Base-by-base conservation (phyloP, 2,329 filamentous ascomycete species). In the Calonectria pseudoturangicola region DNA sequence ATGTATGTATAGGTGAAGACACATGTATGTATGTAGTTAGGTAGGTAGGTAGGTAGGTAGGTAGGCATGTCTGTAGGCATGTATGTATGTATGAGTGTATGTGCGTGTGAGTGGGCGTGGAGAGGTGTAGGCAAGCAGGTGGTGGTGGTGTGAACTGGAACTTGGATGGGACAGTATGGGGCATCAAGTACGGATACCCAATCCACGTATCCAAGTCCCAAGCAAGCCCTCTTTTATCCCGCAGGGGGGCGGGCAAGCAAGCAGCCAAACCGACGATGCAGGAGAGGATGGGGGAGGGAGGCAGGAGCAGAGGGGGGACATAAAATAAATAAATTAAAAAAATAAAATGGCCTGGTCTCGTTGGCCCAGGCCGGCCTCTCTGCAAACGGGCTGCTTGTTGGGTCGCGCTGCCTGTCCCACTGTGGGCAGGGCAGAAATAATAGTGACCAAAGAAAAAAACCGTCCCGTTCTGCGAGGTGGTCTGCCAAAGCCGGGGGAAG, bases 141-240 rank as follows among this genome's bases (percentile, higher is more conserved):
- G 79, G 76, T 78, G 79, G 81, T 79, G 76, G 73, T 79, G 76
- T 65, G 73, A 70, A 76, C 74, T 76, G 74, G 71, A 56, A 36
- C 10, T 5, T 9, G 33, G 33, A 79, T 76, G 75, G 51, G 75
- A 72, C 75, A 56, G 33, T 80, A 84, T 84, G 82, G 82, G 81
- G 79, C 81, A 78, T 78, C 73, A 83, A 79, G 82, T 84, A 84
- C 74, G 81, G 82, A 81, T 85, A 84, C 83, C 83, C 83, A 84
- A 84, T 84, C 79, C 80, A 83, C 77, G 80, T 79, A 82, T 80
- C 77, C 48, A 63, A 56, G 58, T 47, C 60, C 62, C 74, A 74
- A 72, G 69, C 74, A 80, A 81, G 79, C 79, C 77, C 78, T 80
- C 81, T 79, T 83, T 81, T 82, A 80, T 82, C 81, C 82, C 80